Base-by-base conservation (phyloP, 73 alveolate genomes). In the Tetrahymena borealis region DNA sequence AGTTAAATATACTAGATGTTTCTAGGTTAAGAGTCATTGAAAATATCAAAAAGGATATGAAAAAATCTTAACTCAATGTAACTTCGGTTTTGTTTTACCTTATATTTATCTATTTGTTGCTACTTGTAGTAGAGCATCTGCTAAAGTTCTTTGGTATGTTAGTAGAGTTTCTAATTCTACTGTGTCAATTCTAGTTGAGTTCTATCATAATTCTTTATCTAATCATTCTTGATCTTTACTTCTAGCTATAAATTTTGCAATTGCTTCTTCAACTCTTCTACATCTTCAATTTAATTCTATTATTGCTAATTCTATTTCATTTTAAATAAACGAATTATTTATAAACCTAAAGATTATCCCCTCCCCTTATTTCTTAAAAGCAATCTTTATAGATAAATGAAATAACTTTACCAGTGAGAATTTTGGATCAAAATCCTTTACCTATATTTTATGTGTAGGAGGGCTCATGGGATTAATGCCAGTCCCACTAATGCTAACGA, bases 341-440 rank as follows among this genome's bases (percentile, higher is more conserved):
- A 60, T 15, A 42, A 60, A 60, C n/a, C 38, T n/a, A 24, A 60
- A 20, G 4, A 24, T 11, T 0, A 20, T 10, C 85, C 85, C 85
- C 85, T 60, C 28, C 31, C 28, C n/a, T 60, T 35, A 35, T 60
- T 60, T 60, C 28, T 60, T 3, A 32, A 60, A 60, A 60, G n/a
- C 28, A 60, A 60, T 60, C 85, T 60, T 60, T 60, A 60, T 60
- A 60, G 28, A 60, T 60, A 60, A 60, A 60, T 60, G n/a, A n/a
- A 60, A 60, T 60, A 60, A 60, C 85, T 60, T 60, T 60, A 60
- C 85, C 85, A 60, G 85, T 60, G 85, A 60, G 85, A 60, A 60
- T 60, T 60, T 60, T 60, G 85, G 37, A 60, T 60, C 85, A 60
- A 60, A 60, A 60, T 60, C 85, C 85, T 60, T 60, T 60, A 60